A percentile compares a stretch with the other conserved stretches of the same genome.
Conservation (phyloP, 1,139 yeast species). For the Saccharomyces pastorianus region DNA sequence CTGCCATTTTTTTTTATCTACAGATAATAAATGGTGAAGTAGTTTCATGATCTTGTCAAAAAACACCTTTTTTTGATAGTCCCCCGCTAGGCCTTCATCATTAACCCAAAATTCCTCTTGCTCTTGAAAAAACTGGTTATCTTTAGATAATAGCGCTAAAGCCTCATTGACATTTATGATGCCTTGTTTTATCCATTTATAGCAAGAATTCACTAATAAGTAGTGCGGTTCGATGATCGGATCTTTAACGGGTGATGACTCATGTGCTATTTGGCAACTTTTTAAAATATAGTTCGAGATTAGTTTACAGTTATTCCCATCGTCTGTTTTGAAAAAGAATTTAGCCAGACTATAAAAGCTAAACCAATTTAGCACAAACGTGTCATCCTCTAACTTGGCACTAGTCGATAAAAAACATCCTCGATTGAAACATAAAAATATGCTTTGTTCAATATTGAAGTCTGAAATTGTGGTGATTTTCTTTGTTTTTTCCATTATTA, state of each 20-base stretch:
- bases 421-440: constrained; percentile 34
- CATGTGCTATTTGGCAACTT: constrained; percentile 39
- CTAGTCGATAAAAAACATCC: constrained; percentile 38
- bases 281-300: constrained; percentile 37
- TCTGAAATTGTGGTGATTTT: constrained; percentile 17
- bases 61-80: constrained; percentile 16
- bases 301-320: constrained; percentile 21
- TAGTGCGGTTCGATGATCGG: constrained; percentile 69
- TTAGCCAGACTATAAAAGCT: constrained; percentile 54
- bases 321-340: constrained; percentile 44
- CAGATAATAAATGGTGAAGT: constrained; percentile 37
- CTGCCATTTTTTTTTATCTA: constrained; percentile 87
- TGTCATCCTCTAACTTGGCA: background rate
- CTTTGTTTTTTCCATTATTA: constrained; percentile 26
- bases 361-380: constrained; percentile 45
- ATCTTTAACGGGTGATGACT: constrained; percentile 41
- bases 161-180: constrained; percentile 36
- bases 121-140: constrained; percentile 30
- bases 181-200: constrained; percentile 44
- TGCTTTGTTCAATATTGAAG: constrained; percentile 25
- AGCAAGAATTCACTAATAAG: constrained; percentile 47
- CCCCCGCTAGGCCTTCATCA: constrained; percentile 9
- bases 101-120: constrained; percentile 17
- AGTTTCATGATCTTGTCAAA: constrained; percentile 32
- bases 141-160: constrained; percentile 34